Base-by-base conservation (phyloP, 768 basidiomycete species). In the Ephemerocybe angulata region DNA sequence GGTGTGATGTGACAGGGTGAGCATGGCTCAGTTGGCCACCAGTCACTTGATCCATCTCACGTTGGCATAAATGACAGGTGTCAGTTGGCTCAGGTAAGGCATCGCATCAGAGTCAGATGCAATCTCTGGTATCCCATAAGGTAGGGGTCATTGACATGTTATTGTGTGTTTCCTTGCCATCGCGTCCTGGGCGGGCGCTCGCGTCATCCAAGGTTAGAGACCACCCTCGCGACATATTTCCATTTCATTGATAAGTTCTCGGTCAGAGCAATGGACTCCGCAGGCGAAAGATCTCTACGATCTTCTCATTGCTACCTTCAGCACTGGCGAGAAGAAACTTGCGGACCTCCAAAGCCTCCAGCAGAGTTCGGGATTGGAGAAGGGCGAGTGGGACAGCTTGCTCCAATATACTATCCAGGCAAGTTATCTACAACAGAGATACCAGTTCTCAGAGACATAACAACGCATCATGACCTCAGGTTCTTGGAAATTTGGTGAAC, bases 141-240 rank as follows among this genome's bases (percentile, higher is more conserved):
- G n/a, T n/a, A n/a, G n/a, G n/a, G n/a, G n/a, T n/a, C n/a, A n/a
- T n/a, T n/a, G n/a, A n/a, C n/a, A n/a, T n/a, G n/a, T n/a, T n/a
- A n/a, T n/a, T n/a, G n/a, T n/a, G n/a, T n/a, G n/a, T n/a, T n/a
- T n/a, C 63, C 49, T 91, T 13, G 79, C 77, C 19, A 63, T 81
- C 59, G 91, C 90, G 5, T 83, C 85, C 1, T 94, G 92, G 92
- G 88, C 88, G 0, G 92, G 92, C 27, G 88, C 82, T 48, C 79
- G 87, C 37, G 87, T 94, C 69, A 88, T 92, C 52, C 87, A 90
- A 72, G 76, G 76, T 72, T 17, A 11, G 19, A 15, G 4, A 31
- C 13, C 8, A 1, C 3, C 28, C 27, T 30, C 22, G 8, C 33
- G 17, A 11, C 22, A 50, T 15, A 25, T 21, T 41, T 13, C 35